phyloP scores from a whole-genome alignment of 1,284 basidiomycete species.

The Trametes hirsuta region DNA sequence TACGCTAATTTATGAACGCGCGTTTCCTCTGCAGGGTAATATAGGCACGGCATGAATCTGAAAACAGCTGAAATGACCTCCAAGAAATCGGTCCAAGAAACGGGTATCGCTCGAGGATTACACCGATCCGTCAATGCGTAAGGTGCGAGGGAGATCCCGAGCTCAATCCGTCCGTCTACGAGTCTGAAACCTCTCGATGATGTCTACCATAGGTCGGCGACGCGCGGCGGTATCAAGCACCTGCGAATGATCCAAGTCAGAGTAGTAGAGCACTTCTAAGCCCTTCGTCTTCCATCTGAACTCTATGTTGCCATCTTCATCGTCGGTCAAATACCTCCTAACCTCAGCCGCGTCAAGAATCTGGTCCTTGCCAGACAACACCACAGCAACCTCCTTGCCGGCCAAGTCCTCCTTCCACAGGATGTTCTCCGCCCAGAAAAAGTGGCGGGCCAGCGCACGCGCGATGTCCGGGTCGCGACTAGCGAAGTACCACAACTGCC shows the following conservation, averaged over 20 bases:
- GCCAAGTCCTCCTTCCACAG: slow-evolving; percentile 62
- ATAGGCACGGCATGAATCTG: no score
- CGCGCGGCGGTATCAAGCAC: slow-evolving; percentile 50
- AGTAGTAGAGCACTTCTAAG: slow-evolving; percentile 56
- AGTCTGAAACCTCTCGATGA: slow-evolving; percentile 25
- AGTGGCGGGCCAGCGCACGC: slow-evolving; percentile 56
- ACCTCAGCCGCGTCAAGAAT: slow-evolving; percentile 57
- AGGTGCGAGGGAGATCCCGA: no score
- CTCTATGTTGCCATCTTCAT: slow-evolving; percentile 30
- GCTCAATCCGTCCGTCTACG: neutral
- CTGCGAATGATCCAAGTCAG: slow-evolving; percentile 56
- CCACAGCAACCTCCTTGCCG: slow-evolving; percentile 39
- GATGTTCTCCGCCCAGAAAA: slow-evolving; percentile 67
- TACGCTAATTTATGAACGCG: no score
- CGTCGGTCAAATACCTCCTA: slow-evolving; percentile 53
- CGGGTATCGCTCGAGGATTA: no score
- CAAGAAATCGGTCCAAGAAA: no score
- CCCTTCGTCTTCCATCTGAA: slow-evolving; percentile 40
- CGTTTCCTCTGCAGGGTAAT: no score
- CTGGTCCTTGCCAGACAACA: slow-evolving; percentile 59
- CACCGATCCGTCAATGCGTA: no score
- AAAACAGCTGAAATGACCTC: no score
- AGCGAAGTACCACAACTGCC: slow-evolving; percentile 71
- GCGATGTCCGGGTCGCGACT: slow-evolving; percentile 65
- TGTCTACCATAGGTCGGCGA: slow-evolving; percentile 42